Percentiles rank a stretch among this genome's conserved stretches.
phyloP scores from a whole-genome alignment of 208 protist species.

The Leishmania tarentolae region DNA sequence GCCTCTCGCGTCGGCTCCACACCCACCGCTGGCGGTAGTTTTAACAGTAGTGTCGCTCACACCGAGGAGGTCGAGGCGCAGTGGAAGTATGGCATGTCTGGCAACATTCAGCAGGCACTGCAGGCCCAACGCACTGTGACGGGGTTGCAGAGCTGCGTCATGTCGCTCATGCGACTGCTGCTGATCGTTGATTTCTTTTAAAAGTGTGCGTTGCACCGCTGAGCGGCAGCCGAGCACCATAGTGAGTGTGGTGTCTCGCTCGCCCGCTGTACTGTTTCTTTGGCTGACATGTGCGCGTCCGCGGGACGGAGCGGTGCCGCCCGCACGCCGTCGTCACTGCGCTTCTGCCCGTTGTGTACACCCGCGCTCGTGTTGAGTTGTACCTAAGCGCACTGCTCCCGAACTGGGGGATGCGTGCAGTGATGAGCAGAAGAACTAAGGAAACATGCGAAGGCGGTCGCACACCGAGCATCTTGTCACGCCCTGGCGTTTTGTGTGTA shows the following conservation, averaged over 20 bases:
- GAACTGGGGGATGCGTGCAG: background rate
- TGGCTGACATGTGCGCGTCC: background rate
- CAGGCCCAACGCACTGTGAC: slow-evolving; percentile 37
- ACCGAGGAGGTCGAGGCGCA: slow-evolving; percentile 18
- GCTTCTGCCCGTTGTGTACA: background rate
- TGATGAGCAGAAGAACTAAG: background rate
- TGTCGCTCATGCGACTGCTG: slow-evolving; percentile 69
- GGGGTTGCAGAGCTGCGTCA: slow-evolving; percentile 65
- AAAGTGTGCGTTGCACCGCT: background rate
- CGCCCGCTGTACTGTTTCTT: background rate
- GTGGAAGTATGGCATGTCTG: slow-evolving; percentile 12
- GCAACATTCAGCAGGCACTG: slow-evolving; percentile 17
- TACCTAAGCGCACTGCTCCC: background rate
- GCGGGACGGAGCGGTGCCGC: background rate
- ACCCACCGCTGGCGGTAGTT: background rate
- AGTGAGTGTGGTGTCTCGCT: background rate
- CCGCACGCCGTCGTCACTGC: background rate
- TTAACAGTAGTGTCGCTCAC: background rate
- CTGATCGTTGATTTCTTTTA: slow-evolving; percentile 73
- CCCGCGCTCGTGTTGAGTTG: background rate
- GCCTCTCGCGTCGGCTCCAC: background rate
- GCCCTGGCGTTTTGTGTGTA: background rate
- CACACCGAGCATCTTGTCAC: background rate
- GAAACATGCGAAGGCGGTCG: background rate
- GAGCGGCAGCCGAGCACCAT: background rate